Base-by-base conservation (phyloP, 2,329 filamentous ascomycete species). In the Penicillium sp. region DNA sequence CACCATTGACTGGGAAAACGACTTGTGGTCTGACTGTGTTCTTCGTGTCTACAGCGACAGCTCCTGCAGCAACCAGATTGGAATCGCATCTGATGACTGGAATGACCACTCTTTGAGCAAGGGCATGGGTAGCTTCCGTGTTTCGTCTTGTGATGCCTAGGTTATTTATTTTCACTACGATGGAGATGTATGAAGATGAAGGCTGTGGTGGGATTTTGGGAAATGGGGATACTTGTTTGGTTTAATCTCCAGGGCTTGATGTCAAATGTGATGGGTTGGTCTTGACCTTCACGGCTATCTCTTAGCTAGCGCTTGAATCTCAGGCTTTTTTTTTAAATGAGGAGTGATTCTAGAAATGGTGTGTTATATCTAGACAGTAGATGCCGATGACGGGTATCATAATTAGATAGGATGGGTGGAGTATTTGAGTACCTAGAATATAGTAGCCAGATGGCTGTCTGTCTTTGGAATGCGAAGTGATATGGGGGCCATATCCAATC, bases 1-100 rank as follows among this genome's bases (percentile, higher is more conserved):
- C 10, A 53, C n/a, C 2, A 53, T 53, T 46, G 57, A 57, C 44
- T 59, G 57, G 54, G 49, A 59, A 19, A 44, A 38, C 44, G 4
- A 15, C 23, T 49, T 44, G 49, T 21, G n/a, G 27, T 56, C 54
- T 1, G 49, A 57, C 25, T 59, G 57, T 9, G 48, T 46, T 15
- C 48, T 59, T 21, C 57, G 53, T 15, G 23, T 59, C 29, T 59
- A 57, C 49, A 57, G 57, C 19, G 53, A 53, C n/a, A 21, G 15
- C 16, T 45, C 39, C 5, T 58, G 55, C 46, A 13, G 5, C 15
- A 55, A 50, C 46, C 55, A 58, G 46, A 58, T 58, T 41, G 55
- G 55, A 25, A 58, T 58, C 36, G 55, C 55, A 25, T 40, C 36
- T n/a, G 44, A 47, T 38, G 55, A 55, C 39, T 58, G 55, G 55